Conservation (phyloP, 441 rosid species). For the Eruca vesicaria region DNA sequence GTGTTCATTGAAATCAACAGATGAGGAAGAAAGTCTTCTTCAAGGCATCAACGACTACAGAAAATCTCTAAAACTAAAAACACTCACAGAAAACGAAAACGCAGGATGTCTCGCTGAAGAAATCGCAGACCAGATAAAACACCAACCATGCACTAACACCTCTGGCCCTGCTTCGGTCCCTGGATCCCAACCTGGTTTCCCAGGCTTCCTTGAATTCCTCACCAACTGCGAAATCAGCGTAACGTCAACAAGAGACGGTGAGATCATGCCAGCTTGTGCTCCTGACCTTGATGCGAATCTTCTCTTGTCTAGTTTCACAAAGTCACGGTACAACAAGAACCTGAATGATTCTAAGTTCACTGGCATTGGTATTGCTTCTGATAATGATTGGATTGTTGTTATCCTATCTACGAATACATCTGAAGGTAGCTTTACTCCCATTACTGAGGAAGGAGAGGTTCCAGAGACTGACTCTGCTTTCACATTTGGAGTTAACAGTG, state of each 20-base stretch:
- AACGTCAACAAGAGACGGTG: conserved; percentile 65
- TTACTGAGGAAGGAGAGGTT: not conserved
- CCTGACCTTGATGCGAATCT: conserved; percentile 57
- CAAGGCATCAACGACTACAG: conserved; percentile 65
- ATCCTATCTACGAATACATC: conserved; percentile 66
- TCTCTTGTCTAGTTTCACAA: conserved; percentile 77
- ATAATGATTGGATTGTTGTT: conserved; percentile 45
- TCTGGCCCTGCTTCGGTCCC: conserved; percentile 67
- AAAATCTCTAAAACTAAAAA: conserved; percentile 55
- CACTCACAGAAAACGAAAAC: conserved; percentile 54
- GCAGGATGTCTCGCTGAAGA: conserved; percentile 83
- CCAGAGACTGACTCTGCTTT: not conserved
- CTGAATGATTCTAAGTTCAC: conserved; percentile 68
- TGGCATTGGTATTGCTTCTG: not conserved
- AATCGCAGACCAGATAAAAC: conserved; percentile 73
- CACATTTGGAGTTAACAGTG: not conserved
- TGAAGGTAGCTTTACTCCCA: conserved; percentile 55
- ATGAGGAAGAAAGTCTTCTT: conserved; percentile 63
- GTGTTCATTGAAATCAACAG: conserved; percentile 36
- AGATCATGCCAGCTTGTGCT: conserved; percentile 83
- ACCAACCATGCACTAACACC: conserved; percentile 72
- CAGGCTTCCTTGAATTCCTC: conserved; percentile 39
- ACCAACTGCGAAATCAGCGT: conserved; percentile 35
- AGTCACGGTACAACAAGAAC: conserved; percentile 49
- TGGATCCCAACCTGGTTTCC: conserved; percentile 64